Base-by-base conservation (phyloP, 2,329 filamentous ascomycete species). In the Penicillium sp. region DNA sequence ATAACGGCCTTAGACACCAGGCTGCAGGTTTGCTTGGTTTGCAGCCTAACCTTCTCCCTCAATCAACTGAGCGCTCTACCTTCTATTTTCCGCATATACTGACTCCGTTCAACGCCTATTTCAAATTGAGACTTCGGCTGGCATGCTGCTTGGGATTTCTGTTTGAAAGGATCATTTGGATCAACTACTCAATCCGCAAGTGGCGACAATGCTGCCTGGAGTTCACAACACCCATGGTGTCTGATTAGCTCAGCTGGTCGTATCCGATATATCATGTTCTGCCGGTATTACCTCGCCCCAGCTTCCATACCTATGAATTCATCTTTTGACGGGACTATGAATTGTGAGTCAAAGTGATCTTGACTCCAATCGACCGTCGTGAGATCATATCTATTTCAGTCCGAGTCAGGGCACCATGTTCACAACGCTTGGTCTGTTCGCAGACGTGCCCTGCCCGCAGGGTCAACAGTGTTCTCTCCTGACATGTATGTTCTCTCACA, bases 401-500 rank as follows among this genome's bases (percentile, higher is more conserved):
- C 24, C 24, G 23, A 42, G 6, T 42, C 18, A 49, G 20, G 44
- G 49, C 20, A 68, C 47, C 35, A 81, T 81, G 78, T 82, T 82
- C 63, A 65, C 75, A 24, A 70, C 77, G n/a, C 71, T 77, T 10
- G 78, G 77, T n/a, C 65, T 80, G 6, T 81, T 82, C 68, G 77
- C 74, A 50, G 66, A 68, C 37, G 67, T 80, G 37, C 58, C 70
- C 25, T 85, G 81, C 63, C 81, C 81, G 7, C 70, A 75, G 53
- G 73, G 73, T 12, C 59, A 66, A 25, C 54, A 66, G 50, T 85
- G 82, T 66, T 60, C 66, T 27, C 67, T 84, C 10, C 69, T 78
- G 12, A 75, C 76, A 54, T 86, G 82, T 68, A 76, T 84, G 18
- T 86, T 84, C 66, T 72, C 69, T 10, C 82, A 85, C 65, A 64